Evolutionary conservation across 352 stramenopile species (phyloP).

Genomic region (Globisporangium recalcitrans): DNA sequence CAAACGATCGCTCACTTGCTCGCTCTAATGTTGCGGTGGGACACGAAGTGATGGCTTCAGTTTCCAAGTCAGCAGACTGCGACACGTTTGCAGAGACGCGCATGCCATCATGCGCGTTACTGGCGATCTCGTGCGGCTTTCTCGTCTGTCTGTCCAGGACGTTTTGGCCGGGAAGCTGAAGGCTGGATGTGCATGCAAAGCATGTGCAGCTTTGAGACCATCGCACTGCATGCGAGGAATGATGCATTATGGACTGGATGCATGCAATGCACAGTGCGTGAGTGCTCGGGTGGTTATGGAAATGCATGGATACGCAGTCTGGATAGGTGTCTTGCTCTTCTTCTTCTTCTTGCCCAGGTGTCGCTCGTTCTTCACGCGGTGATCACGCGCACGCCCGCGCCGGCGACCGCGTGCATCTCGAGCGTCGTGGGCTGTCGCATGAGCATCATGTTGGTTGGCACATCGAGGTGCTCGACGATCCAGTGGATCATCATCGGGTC

Average conservation of each 20-base stretch:
- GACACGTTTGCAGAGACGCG: neutral
- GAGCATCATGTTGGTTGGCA: constrained; percentile 84
- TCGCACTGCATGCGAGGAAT: neutral
- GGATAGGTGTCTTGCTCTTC: neutral
- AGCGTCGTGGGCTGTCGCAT: constrained; percentile 73
- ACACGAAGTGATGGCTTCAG: constrained; percentile 5
- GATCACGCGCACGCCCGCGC: constrained; percentile 75
- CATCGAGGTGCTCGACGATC: constrained; percentile 50
- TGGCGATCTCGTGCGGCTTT: neutral
- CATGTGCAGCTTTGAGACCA: neutral
- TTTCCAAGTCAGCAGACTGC: neutral
- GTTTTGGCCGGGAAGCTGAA: neutral
- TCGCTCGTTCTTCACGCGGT: constrained; percentile 59
- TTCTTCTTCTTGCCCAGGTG: constrained; percentile 12
- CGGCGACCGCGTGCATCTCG: constrained; percentile 63
- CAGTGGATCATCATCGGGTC: constrained; percentile 68
- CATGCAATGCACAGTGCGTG: neutral
- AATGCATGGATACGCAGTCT: neutral
- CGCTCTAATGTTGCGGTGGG: neutral
- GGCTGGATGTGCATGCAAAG: neutral
- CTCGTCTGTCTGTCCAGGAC: neutral
- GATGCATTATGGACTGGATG: neutral
- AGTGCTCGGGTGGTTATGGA: neutral
- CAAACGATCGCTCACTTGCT: neutral
- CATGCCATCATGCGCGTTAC: neutral